These are phyloP conservation scores for Camellia oleifera DNA, from an alignment of 179 eudicot genomes.

Conservation along the genomic window DNA sequence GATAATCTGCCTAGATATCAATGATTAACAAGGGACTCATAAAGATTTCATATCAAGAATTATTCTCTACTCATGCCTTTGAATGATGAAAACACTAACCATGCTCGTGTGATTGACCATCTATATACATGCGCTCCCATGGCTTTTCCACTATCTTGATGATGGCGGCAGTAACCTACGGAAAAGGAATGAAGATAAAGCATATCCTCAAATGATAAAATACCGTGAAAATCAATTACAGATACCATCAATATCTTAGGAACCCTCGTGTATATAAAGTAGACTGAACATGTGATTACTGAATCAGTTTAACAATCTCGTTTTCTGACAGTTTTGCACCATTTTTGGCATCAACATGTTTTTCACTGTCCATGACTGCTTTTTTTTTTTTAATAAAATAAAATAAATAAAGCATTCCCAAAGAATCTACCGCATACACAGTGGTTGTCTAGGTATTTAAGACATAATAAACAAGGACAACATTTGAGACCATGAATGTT, in stretches of 20 bases:
- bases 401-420: neutral
- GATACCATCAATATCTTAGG: neutral
- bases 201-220: neutral
- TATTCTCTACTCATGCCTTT: conserved; percentile 1
- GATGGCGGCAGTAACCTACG: conserved; percentile 78
- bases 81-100: conserved; percentile 47
- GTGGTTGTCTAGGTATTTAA: neutral
- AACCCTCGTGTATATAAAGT: neutral
- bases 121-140: conserved; percentile 71
- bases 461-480: neutral
- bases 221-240: neutral
- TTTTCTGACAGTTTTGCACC: neutral
- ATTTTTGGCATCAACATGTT: neutral
- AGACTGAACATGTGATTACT: neutral
- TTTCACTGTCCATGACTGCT: neutral
- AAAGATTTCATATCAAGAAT: neutral
- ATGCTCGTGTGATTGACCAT: conserved; percentile 79
- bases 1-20: neutral
- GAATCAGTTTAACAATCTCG: neutral
- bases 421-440: neutral
- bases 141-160: conserved; percentile 87
- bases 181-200: conserved; percentile 5
- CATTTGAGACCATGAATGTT: neutral
- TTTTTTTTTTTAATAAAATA: no score
- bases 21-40: neutral